Base-by-base conservation (phyloP, 2,329 filamentous ascomycete species). In the Podosphaera aphanis region DNA sequence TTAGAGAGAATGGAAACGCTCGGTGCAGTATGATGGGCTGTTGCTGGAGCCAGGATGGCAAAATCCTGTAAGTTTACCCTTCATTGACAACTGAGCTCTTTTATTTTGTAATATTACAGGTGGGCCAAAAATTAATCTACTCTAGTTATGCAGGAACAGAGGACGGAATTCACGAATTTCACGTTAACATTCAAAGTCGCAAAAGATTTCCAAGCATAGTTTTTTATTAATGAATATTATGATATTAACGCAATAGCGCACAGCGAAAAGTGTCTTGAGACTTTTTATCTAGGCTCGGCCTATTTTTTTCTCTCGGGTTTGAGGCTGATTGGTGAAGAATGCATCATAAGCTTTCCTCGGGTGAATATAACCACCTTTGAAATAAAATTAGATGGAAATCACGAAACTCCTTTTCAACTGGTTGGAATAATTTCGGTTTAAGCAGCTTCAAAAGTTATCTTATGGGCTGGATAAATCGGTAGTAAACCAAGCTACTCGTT, bases 111-210 rank as follows among this genome's bases (percentile, higher is more conserved):
- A 15, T 25, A n/a, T n/a, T n/a, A n/a, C n/a, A n/a, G n/a, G n/a
- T n/a, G n/a, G n/a, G n/a, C n/a, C n/a, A n/a, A n/a, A 27, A 23
- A 20, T 29, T 46, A 21, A 46, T 15, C 8, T 11, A 21, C 15
- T 31, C 19, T 20, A 79, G 74, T 46, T 78, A 71, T 53, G 64
- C 77, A 36, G 75, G 71, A 18, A 71, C 74, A 29, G 76, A 83
- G 56, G 75, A 82, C 52, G 81, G 81, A 47, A 78, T 86, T 46
- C 83, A 83, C 55, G 79, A 85, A 61, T 74, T 83, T 53, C 70
- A 68, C 29, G 68, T 86, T 51, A 76, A 83, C 56, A 54, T 76
- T 16, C 66, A 71, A 43, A 67, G 64, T 47, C 67, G 81, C 49
- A 80, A 74, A 59, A 62, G 68, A 27, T 70, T 67, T 50, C 71